Evolutionary conservation across 495 filamentous ascomycete genomes (phyloP).

Genomic region (Geoglossum glabrum): DNA sequence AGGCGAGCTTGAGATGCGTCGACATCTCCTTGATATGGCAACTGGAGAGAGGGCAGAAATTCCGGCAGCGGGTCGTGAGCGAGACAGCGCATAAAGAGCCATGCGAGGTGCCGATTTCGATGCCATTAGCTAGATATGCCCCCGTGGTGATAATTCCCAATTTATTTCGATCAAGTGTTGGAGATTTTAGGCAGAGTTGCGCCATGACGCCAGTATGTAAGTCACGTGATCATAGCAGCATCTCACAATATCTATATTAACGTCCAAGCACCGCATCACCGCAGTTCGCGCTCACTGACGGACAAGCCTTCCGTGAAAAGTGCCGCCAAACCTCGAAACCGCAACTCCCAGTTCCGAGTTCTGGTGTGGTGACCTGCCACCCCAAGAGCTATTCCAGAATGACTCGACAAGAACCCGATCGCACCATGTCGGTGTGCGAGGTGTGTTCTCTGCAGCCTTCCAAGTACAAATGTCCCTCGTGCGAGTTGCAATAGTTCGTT

Average conservation of each 20-base stretch:
- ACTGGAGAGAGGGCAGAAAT: not conserved
- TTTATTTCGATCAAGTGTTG: not conserved
- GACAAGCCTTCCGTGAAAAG: too few species aligned
- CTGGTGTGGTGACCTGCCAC: too few species aligned
- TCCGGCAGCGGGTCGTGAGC: not conserved
- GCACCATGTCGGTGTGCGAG: constrained; percentile 23
- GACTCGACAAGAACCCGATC: not conserved
- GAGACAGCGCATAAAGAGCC: not conserved
- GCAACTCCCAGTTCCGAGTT: too few species aligned
- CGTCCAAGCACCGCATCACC: too few species aligned
- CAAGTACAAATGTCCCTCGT: constrained; percentile 49
- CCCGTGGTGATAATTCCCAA: not conserved
- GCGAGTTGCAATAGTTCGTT: constrained; percentile 39
- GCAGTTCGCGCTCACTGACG: too few species aligned
- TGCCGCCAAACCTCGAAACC: too few species aligned
- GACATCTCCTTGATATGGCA: not conserved
- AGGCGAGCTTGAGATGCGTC: constrained; percentile 10
- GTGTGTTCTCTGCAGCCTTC: constrained; percentile 35
- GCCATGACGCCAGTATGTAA: not conserved
- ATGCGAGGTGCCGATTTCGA: not conserved
- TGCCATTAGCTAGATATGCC: not conserved
- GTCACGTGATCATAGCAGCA: too few species aligned
- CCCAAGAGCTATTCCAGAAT: not conserved
- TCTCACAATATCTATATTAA: too few species aligned
- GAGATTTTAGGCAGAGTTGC: too few species aligned